These are phyloP conservation scores for Penicillium sp. DNA, from an alignment of 2,329 filamentous ascomycete species.

Conservation along the genomic window DNA sequence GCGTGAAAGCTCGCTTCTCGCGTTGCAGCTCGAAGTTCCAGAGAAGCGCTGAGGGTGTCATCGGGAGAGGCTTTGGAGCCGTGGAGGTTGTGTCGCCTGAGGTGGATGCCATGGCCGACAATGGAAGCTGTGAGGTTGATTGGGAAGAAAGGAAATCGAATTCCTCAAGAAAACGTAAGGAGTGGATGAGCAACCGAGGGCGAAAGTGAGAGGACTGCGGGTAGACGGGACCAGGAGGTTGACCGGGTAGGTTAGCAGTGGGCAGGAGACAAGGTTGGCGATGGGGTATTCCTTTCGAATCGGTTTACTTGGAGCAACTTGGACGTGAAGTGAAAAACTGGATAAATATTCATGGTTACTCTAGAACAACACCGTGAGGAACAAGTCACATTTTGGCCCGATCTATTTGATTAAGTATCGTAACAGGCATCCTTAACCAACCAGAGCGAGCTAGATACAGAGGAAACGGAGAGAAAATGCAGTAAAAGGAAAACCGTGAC, in stretches of 20 bases:
- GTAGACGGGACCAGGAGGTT: no score
- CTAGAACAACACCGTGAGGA: conserved; percentile 29
- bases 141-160: no score
- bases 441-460: conserved; percentile 43
- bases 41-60: conserved; percentile 32
- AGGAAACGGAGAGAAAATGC: conserved; percentile 33
- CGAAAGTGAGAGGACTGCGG: no score
- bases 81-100: neutral
- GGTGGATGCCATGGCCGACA: neutral
- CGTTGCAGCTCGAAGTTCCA: conserved; percentile 46
- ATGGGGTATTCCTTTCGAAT: neutral
- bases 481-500: conserved; percentile 39
- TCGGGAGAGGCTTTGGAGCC: neutral
- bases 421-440: conserved; percentile 42
- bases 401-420: conserved; percentile 42
- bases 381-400: conserved; percentile 44
- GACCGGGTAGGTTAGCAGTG: no score
- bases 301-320: no score
- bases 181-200: no score
- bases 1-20: conserved; percentile 22
- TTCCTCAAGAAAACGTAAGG: no score
- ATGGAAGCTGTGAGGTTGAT: neutral
- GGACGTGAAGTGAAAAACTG: no score
- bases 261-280: no score
- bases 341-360: neutral